Evolutionary conservation across 345 rosid genomes (phyloP), one percentile per base, ranked within the genome.

Genomic region (Brassica incana): DNA sequence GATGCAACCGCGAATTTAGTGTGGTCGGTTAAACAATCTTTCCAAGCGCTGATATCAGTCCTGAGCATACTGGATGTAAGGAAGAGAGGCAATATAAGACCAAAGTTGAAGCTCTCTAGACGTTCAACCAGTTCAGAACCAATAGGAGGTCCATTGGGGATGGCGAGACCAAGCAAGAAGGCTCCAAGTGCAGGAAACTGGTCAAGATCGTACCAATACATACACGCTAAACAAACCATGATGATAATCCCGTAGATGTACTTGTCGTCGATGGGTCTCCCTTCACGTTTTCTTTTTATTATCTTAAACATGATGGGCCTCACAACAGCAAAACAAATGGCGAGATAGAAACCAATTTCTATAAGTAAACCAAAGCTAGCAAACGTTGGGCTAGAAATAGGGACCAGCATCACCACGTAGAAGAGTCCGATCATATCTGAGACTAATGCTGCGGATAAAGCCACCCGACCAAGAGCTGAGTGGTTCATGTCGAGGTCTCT

Each of bases 101-200:
- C 81, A 0, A 81, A 71, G 20, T 77, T 77, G 33, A 85, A 76
- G 76, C 76, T 50, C 61, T 88, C 89, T 52, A 88, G 43, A 33
- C 81, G 75, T 23, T 83, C 73, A 1, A 78, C 71, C 59, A 88
- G 54, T 0, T 81, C 86, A 15, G 89, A 85, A 30, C 89, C 89
- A 25, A 88, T 29, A 1, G 89, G 89, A 6, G 91, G 89, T 3
- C 91, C 91, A n/a, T 74, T 82, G 0, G 91, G 91, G 1, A 88
- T 81, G 5, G 82, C 65, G 3, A 86, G 66, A 12, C 91, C 89
- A 1, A 86, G 54, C 10, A 84, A 20, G 48, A 81, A 80, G 4
- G 85, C 82, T 36, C 89, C 91, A 54, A 85, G 62, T 2, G 86
- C 32, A 27, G 85, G 66, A 64, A 78, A 32, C 54, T 80, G 85